phyloP scores from a whole-genome alignment of 73 alveolate genomes.

The Tetrahymena thermophila region DNA sequence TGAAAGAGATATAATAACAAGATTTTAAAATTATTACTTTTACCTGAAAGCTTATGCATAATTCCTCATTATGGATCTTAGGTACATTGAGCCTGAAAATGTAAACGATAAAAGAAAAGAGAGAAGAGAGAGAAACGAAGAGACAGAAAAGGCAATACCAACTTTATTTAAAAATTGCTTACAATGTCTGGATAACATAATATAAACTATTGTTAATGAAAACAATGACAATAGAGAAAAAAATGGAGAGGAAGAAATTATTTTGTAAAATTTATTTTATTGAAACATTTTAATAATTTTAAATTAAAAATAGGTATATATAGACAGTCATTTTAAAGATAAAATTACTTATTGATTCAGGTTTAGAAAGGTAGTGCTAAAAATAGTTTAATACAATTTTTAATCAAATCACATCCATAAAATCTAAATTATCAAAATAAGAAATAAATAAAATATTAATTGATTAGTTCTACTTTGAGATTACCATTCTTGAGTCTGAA shows the following conservation, averaged over 20 bases:
- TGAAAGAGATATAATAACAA: background rate
- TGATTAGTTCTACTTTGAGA: background rate
- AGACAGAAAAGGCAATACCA: background rate
- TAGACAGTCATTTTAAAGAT: background rate
- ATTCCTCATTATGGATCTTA: background rate
- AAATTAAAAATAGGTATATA: background rate
- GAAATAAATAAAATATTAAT: background rate
- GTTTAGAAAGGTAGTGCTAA: background rate
- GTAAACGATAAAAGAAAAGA: background rate
- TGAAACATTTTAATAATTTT: background rate
- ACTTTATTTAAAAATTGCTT: background rate
- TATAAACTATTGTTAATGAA: background rate
- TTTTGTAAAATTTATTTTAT: background rate
- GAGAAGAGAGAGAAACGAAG: background rate
- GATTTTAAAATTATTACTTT: background rate
- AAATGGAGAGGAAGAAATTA: background rate
- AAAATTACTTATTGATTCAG: background rate
- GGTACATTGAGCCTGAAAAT: background rate
- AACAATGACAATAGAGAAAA: background rate
- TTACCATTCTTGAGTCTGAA: background rate
- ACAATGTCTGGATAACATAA: background rate
- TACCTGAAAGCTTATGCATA: background rate
- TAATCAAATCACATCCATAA: background rate
- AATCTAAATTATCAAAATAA: background rate
- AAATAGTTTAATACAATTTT: background rate